A percentile compares a stretch with the other conserved stretches of the same genome.
Evolutionary conservation across 179 eudicot genomes (phyloP).

Genomic region (Beta macrorhiza): DNA sequence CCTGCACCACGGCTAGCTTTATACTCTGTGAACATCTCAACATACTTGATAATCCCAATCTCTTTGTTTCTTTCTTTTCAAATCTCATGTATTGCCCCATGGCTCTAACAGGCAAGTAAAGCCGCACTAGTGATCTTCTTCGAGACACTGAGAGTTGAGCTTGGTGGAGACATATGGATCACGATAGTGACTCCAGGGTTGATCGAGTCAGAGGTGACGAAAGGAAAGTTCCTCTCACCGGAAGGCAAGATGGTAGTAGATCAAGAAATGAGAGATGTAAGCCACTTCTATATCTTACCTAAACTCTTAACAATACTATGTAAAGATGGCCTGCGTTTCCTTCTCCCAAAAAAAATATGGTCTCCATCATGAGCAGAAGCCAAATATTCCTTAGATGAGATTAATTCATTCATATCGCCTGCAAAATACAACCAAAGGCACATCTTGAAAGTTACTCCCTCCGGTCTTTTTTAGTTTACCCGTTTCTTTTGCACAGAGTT

Average conservation of each 20-base stretch:
- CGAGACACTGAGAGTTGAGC: constrained; percentile 54
- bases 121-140: constrained; percentile 51
- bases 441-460: neutral
- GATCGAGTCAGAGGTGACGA: constrained; percentile 57
- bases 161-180: constrained; percentile 42
- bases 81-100: neutral
- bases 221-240: constrained; percentile 47
- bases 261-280: constrained; percentile 59
- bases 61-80: neutral
- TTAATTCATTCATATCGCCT: neutral
- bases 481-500: no score
- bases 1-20: constrained; percentile 31
- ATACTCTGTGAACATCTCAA: constrained; percentile 25
- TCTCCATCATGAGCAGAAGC: neutral
- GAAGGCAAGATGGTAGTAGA: constrained; percentile 47
- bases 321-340: no score
- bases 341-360: neutral
- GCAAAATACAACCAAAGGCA: neutral
- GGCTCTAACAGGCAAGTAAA: constrained; percentile 53
- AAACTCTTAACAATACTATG: neutral
- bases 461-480: no score
- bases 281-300: neutral
- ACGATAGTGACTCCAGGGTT: constrained; percentile 55
- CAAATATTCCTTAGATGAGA: neutral
- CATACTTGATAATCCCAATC: neutral